A percentile compares a stretch with the other conserved stretches of the same genome.
These are phyloP conservation scores for Lepraria neglecta DNA, from an alignment of 495 filamentous ascomycete genomes.

Conservation along the genomic window DNA sequence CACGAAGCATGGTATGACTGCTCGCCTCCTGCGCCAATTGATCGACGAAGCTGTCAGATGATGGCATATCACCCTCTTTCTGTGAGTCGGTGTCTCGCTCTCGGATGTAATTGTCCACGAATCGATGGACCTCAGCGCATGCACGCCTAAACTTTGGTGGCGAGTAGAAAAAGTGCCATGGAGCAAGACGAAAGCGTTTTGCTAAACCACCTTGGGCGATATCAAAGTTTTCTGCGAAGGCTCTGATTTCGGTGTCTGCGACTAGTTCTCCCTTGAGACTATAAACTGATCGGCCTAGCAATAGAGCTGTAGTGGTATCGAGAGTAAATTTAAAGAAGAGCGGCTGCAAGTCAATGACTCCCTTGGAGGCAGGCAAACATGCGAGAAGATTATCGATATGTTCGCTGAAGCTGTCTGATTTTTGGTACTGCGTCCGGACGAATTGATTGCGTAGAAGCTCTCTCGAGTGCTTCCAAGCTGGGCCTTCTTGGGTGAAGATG, in stretches of 20 bases:
- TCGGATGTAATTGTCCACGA: constrained; percentile 36
- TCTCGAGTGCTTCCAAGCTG: constrained; percentile 46
- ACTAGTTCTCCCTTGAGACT: constrained; percentile 30
- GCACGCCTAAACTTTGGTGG: constrained; percentile 32
- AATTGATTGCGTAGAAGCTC: constrained; percentile 45
- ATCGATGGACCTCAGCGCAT: constrained; percentile 37
- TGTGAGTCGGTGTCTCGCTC: constrained; percentile 18
- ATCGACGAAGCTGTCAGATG: constrained; percentile 26
- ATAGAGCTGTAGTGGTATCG: constrained; percentile 26
- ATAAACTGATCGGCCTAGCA: constrained; percentile 37
- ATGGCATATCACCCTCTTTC: constrained; percentile 6
- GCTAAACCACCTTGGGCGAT: constrained; percentile 35
- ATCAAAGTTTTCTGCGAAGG: constrained; percentile 38
- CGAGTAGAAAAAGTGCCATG: constrained; percentile 37
- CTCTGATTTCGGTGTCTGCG: constrained; percentile 22
- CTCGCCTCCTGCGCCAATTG: constrained; percentile 31
- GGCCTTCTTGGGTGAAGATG: constrained; percentile 42
- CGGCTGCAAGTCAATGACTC: constrained; percentile 41
- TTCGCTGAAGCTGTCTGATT: constrained; percentile 38
- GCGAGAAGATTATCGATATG: constrained; percentile 42
- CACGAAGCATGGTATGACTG: constrained; percentile 38
- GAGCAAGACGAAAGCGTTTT: constrained; percentile 37
- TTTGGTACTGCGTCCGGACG: constrained; percentile 21
- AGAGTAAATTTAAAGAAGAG: constrained; percentile 43
- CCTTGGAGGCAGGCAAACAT: constrained; percentile 31